Evolutionary conservation across 805 yeast species (phyloP), one percentile per base, ranked within the genome.

Genomic region (Priceomyces melissophilus): DNA sequence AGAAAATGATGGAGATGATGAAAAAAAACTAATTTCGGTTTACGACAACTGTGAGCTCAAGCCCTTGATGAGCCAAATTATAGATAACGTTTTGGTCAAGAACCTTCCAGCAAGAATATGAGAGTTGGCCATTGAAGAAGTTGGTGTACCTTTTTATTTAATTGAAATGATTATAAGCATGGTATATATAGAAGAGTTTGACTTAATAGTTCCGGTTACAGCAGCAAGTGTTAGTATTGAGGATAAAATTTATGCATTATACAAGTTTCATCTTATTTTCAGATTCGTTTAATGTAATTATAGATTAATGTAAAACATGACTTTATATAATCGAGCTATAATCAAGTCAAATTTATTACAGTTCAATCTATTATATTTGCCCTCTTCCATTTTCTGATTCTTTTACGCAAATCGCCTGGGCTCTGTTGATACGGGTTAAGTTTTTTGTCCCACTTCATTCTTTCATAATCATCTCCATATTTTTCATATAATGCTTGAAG

Each of bases 391-490:
- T 79, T 83, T 14, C 49, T 55, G 34, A 91, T 69, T 58, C 93
- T 78, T 61, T 78, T 79, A 63, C 75, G 83, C 51, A 91, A 67
- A 53, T 88, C 95, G 20, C 95, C 95, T n/a, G 81, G 82, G 46
- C 86, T 75, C 60, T 86, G 88, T 66, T 90, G 97, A 63, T 75
- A 78, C 2, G 82, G 76, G 61, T 91, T 91, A 47, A 90, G 71
- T 61, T 85, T 85, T 63, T 77, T 78, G 61, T 93, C 99, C 86
- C 95, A 85, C 60, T 80, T 84, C 99, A 93, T 93, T 53, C 82
- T 86, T 35, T 76, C 82, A 58, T 81, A 89, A 60, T 93, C 84
- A 49, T 88, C 95, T 12, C 96, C 96, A 56, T 93, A 81, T 59
- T 87, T 88, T 14, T 77, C 78, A 44, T 81, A 73, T 30, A 93